Percentiles rank a stretch among this genome's conserved stretches.
Evolutionary conservation across 1,139 yeast genomes (phyloP).

Genomic region (Candida anutae): DNA sequence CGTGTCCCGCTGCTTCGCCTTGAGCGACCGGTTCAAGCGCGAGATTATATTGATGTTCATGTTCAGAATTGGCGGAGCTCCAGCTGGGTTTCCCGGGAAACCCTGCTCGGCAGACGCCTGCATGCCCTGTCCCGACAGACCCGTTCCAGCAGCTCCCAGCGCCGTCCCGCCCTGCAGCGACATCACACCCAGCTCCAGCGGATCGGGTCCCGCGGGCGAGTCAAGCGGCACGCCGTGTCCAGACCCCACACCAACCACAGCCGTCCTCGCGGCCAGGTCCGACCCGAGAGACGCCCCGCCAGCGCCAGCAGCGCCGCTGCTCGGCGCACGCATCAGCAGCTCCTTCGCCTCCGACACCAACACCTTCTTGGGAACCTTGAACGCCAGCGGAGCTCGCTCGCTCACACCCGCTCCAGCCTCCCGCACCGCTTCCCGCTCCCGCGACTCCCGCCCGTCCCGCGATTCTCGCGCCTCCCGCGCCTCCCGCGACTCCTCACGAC

Average conservation of each 20-base stretch:
- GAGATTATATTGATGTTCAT: slow-evolving; percentile 26
- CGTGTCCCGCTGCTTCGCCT: slow-evolving; percentile 36
- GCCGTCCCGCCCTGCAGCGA: not conserved
- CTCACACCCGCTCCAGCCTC: too few relatives aligned
- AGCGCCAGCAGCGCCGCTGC: not conserved
- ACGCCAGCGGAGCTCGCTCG: too few relatives aligned
- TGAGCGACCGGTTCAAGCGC: slow-evolving; percentile 31
- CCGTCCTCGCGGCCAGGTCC: not conserved
- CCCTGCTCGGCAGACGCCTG: not conserved
- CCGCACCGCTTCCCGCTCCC: too few relatives aligned
- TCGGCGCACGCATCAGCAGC: slow-evolving; percentile 3
- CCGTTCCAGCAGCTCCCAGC: slow-evolving; percentile 1
- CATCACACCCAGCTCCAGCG: not conserved
- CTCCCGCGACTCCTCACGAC: too few relatives aligned
- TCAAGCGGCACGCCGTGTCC: not conserved
- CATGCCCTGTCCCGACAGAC: not conserved
- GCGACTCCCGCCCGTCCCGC: too few relatives aligned
- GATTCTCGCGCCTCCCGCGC: too few relatives aligned
- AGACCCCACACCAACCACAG: not conserved
- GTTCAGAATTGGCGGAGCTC: slow-evolving; percentile 12
- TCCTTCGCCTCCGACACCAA: slow-evolving; percentile 9
- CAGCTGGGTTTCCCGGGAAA: slow-evolving; percentile 1
- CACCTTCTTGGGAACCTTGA: slow-evolving; percentile 11
- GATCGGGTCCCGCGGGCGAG: not conserved
- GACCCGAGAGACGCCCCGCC: not conserved